Percentiles rank a stretch among this genome's conserved stretches.
Conservation (phyloP, 371 early-diverging fungal genomes). For the Rhizomucor pusillus region DNA sequence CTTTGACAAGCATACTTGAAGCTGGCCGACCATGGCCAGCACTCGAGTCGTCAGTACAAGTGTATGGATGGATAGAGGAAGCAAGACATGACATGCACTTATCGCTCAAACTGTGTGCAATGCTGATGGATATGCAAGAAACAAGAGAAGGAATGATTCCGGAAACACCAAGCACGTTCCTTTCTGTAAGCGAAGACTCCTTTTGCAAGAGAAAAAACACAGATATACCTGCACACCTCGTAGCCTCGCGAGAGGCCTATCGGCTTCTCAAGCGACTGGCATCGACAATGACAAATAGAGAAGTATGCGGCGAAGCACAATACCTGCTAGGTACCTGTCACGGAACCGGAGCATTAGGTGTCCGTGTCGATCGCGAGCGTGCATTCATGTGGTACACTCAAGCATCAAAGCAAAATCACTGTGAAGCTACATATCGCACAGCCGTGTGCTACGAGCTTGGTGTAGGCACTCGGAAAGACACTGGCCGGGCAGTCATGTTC, state of each 20-base stretch:
- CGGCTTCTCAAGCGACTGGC: conserved; percentile 9
- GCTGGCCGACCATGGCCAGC: conserved; percentile 16
- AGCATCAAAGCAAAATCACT: conserved; percentile 89
- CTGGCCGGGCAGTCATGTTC: conserved; percentile 77
- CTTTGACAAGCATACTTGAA: background rate
- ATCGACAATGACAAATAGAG: conserved; percentile 14
- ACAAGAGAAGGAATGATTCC: background rate
- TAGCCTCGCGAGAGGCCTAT: conserved; percentile 9
- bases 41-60: conserved; percentile 22
- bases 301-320: conserved; percentile 75
- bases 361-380: conserved; percentile 76
- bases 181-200: too few species aligned
- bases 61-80: conserved; percentile 16
- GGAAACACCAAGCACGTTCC: too few species aligned
- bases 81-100: conserved; percentile 10
- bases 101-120: conserved; percentile 8
- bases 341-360: conserved; percentile 74
- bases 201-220: too few species aligned
- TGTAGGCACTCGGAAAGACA: conserved; percentile 87
- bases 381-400: conserved; percentile 90
- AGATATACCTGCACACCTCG: too few species aligned
- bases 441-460: conserved; percentile 96
- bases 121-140: conserved; percentile 1
- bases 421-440: conserved; percentile 91
- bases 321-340: conserved; percentile 90